Evolutionary conservation across 1,284 basidiomycete species (phyloP), one percentile per base, ranked within the genome.

Genomic region (Coniferiporia weirii): DNA sequence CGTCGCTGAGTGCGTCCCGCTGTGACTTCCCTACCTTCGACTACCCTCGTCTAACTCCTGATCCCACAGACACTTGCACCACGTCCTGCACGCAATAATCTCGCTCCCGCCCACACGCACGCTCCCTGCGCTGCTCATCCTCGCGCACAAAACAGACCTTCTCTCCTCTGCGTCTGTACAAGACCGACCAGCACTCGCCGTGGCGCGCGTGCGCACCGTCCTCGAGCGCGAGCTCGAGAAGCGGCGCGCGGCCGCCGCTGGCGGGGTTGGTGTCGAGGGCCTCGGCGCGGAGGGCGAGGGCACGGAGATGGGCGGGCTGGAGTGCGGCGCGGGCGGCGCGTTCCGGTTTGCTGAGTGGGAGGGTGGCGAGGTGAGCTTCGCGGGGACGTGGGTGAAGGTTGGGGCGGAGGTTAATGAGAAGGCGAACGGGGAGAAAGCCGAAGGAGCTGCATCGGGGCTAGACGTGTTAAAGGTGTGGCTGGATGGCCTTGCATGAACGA

Each of bases 141-240:
- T 90, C 27, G 89, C 87, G 46, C 85, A 91, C 72, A 92, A 92
- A 71, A 73, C 75, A 13, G 89, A 92, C 69, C 73, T 89, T 1
- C 73, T 91, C 60, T 73, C 79, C 3, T 72, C 81, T 15, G 69
- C 79, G 1, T 48, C 56, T 17, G 51, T 64, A 27, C 63, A 65
- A 46, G 76, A 78, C 12, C 73, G 75, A 5, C 22, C 57, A 38
- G 34, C 52, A 9, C 75, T 88, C 7, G 89, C 87, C 3, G 75
- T 86, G 48, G 81, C 78, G 54, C 83, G 89, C 27, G 87, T 89
- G 8, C 83, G 82, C 48, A 81, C 81, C 1, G 79, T 92, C 59
- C 81, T 92, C 52, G 90, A 92, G 66, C 83, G 89, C 51, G 89
- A 92, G 67, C 78, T 92, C 12, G 88, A 91, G 69, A 90, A 87